Percentiles rank a stretch among this genome's conserved stretches.
These are phyloP conservation scores for Castanea mollissima DNA, from an alignment of 306 rosid genomes.

Conservation along the genomic window DNA sequence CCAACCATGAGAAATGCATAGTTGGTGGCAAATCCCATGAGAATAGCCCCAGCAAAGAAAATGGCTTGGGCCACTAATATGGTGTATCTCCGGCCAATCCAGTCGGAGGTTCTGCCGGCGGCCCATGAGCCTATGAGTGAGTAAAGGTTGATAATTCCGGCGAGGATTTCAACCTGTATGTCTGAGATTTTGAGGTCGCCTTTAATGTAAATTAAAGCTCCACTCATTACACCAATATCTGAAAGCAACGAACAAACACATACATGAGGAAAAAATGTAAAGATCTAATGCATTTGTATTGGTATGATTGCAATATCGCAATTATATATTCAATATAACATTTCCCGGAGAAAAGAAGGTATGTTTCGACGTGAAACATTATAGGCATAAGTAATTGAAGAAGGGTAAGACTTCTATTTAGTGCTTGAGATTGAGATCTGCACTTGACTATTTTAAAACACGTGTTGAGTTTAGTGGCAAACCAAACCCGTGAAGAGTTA, in stretches of 20 bases:
- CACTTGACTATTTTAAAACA: no score
- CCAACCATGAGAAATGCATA: constrained; percentile 77
- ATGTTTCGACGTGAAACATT: no score
- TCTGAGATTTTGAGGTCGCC: constrained; percentile 50
- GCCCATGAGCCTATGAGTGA: constrained; percentile 61
- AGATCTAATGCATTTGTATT: no score
- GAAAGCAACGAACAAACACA: background rate
- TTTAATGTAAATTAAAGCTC: constrained; percentile 59
- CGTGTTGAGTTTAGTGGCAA: no score
- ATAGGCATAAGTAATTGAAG: no score
- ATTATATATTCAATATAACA: no score
- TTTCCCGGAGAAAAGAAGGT: no score
- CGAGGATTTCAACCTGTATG: constrained; percentile 49
- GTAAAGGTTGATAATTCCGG: constrained; percentile 71
- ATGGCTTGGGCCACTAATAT: constrained; percentile 58
- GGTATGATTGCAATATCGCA: no score
- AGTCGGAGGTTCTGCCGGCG: constrained; percentile 86
- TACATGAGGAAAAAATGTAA: background rate
- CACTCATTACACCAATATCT: constrained; percentile 99
- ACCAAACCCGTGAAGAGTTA: no score
- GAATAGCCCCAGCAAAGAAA: constrained; percentile 67
- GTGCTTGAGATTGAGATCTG: no score
- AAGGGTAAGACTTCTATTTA: no score
- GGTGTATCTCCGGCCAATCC: constrained; percentile 91
- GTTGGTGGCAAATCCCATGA: constrained; percentile 91